phyloP scores from a whole-genome alignment of 768 basidiomycete species.

The Phanerodontia chrysosporium region DNA sequence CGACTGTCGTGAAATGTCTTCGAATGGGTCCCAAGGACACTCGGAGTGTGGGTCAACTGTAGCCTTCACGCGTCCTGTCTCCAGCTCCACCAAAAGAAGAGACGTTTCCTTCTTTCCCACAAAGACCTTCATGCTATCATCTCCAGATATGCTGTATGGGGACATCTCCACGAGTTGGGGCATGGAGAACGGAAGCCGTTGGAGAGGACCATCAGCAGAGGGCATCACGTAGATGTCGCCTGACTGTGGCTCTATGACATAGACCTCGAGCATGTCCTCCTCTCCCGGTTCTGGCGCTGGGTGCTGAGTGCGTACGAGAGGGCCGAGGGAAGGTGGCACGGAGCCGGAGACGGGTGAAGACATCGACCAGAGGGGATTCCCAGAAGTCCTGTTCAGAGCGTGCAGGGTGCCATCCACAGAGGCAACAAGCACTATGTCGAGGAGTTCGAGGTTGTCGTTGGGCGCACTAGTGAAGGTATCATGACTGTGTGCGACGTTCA shows the following conservation, averaged over 20 bases:
- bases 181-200: constrained; percentile 90
- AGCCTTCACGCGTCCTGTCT: constrained; percentile 77
- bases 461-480: constrained; percentile 3
- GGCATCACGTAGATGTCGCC: constrained; percentile 90
- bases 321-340: constrained; percentile 52
- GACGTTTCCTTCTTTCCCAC: constrained; percentile 91
- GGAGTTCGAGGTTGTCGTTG: constrained; percentile 46
- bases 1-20: constrained; percentile 39
- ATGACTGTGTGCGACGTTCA: constrained; percentile 11
- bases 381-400: constrained; percentile 85
- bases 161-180: constrained; percentile 88
- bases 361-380: constrained; percentile 86
- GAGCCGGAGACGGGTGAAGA: constrained; percentile 27
- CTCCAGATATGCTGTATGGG: constrained; percentile 71
- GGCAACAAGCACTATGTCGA: constrained; percentile 85
- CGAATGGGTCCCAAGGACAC: constrained; percentile 72
- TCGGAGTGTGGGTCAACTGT: constrained; percentile 69
- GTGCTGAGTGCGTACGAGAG: constrained; percentile 73
- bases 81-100: constrained; percentile 65
- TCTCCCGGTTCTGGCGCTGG: constrained; percentile 57
- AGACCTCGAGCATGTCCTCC: constrained; percentile 62
- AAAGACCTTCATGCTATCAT: constrained; percentile 69
- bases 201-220: constrained; percentile 62
- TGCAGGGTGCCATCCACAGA: constrained; percentile 95
- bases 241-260: constrained; percentile 92